Evolutionary conservation across 768 basidiomycete species (phyloP), one percentile per base, ranked within the genome.

Genomic region (Lentinula detonsa): DNA sequence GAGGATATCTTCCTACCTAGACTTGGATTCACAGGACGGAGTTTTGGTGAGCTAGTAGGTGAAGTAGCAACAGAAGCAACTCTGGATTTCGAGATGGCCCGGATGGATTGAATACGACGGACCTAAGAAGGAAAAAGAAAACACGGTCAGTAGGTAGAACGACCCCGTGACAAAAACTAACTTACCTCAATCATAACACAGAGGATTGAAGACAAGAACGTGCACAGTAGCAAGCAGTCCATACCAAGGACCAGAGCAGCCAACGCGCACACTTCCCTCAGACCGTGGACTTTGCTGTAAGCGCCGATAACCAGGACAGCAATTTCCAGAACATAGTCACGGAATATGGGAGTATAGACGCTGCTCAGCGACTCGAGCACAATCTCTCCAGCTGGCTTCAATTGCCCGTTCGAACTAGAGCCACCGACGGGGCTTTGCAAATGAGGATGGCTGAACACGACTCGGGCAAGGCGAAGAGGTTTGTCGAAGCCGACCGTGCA

Each of bases 401-500:
- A 79, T 33, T 65, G 64, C 33, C 64, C 68, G 45, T 49, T 60
- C n/a, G 59, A 61, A 43, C 61, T 62, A 15, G 61, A 48, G 11
- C 75, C 70, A 61, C 81, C 71, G 56, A 77, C 70, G 53, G 79
- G 74, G 39, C 68, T 65, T n/a, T 68, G 67, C 31, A 86, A 74
- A 52, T 90, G 83, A 2, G 90, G 91, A 66, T 95, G 91, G 33
- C 85, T 82, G 75, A 98, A 93, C 15, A 98, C 91, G 2, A 94
- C 89, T 11, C 88, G 82, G 2, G 95, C 95, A 28, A 99, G 86
- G 6, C 92, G 85, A 50, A 96, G 86, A 0, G 95, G 96, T 72
- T 99, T 98, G 75, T 99, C 97, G 72, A 98, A 99, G 6, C 96
- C 96, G 62, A 99, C 87, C 1, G 95, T 97, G 73, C 96, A 96